Conservation (phyloP, 169 alveolate genomes). For the Plasmodium reichenowi region DNA sequence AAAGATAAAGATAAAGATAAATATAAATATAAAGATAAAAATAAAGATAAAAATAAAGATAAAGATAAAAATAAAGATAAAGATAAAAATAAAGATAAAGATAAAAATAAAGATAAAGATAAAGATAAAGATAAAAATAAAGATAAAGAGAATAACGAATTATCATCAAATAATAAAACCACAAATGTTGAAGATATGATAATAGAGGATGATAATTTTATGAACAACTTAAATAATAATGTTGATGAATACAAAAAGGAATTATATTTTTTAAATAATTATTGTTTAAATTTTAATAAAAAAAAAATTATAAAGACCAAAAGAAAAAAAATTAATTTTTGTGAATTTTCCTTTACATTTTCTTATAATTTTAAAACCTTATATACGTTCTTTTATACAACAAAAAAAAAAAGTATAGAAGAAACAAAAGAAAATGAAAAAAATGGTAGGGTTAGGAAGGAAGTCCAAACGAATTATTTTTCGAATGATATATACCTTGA, state of each 20-base stretch:
- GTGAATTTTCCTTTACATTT: slow-evolving; percentile 42
- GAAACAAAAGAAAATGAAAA: not conserved
- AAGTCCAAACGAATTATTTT: slow-evolving; percentile 17
- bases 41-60: too few relatives aligned
- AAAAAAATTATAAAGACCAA: slow-evolving; percentile 5
- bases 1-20: not conserved
- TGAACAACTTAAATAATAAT: not conserved
- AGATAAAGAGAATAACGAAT: not conserved
- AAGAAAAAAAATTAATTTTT: slow-evolving; percentile 14
- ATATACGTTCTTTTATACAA: slow-evolving; percentile 30
- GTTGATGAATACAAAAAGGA: not conserved
- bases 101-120: too few relatives aligned
- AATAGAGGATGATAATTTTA: not conserved
- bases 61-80: too few relatives aligned
- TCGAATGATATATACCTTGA: not conserved
- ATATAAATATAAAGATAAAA: too few relatives aligned
- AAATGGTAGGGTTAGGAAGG: not conserved
- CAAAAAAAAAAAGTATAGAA: slow-evolving; percentile 11
- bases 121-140: too few relatives aligned
- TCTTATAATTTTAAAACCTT: slow-evolving; percentile 42
- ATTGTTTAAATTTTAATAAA: not conserved
- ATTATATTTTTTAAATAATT: not conserved
- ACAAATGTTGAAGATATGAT: not conserved
- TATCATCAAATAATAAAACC: not conserved
- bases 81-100: too few relatives aligned